A percentile compares a stretch with the other conserved stretches of the same genome.
Evolutionary conservation across 192 early-diverging fungal genomes (phyloP).

Genomic region (Geranomyces michiganensis): DNA sequence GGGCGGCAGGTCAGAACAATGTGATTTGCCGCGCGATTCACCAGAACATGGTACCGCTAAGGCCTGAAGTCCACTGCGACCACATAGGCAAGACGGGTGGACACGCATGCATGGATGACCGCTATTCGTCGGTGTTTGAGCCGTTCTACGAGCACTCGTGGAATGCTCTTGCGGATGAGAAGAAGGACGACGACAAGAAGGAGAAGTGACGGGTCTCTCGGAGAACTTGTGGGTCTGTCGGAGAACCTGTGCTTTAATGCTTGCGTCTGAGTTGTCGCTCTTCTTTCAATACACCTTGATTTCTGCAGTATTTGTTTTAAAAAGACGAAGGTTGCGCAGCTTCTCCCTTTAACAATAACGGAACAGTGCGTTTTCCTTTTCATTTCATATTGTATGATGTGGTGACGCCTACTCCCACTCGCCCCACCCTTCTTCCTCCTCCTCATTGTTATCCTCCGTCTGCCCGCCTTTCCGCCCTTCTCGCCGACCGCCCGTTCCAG

Average conservation of each 20-base stretch:
- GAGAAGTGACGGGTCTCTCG: no score
- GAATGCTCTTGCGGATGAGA: no score
- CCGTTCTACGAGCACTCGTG: constrained; percentile 5
- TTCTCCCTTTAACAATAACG: no score
- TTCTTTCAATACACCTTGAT: no score
- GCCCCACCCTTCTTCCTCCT: constrained; percentile 24
- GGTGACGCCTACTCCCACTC: constrained; percentile 32
- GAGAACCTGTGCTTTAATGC: no score
- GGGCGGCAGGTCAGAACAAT: neutral
- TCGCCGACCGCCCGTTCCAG: neutral
- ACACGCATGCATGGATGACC: neutral
- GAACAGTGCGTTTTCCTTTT: no score
- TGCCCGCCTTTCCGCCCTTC: neutral
- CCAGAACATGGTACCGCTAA: constrained; percentile 5
- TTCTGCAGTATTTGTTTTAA: no score
- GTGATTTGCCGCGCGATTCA: neutral
- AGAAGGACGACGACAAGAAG: no score
- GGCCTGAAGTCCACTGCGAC: neutral
- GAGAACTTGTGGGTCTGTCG: no score
- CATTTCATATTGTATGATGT: no score
- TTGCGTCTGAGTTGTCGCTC: no score
- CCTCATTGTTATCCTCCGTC: neutral
- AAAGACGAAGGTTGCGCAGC: no score
- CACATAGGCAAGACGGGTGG: constrained; percentile 11
- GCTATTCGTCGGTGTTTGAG: neutral